Evolutionary conservation across 139 green algal genomes (phyloP).

Genomic region (Spirogloea muscicola): DNA sequence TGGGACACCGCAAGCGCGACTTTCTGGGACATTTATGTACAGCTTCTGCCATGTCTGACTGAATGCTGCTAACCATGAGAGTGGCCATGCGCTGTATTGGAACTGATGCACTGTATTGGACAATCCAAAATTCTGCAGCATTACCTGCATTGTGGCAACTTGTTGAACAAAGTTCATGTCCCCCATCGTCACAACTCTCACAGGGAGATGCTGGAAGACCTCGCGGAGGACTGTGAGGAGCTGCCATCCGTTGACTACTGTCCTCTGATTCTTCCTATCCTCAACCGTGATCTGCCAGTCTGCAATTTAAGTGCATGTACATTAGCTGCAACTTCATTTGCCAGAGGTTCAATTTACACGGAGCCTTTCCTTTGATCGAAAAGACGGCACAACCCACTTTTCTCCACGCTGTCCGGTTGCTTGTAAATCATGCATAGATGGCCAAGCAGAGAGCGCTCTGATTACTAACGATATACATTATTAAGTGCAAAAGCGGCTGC

Average conservation of each 20-base stretch:
- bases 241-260: neutral
- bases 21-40: neutral
- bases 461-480: too few relatives aligned
- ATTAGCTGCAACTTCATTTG: too few relatives aligned
- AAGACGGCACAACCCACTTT: too few relatives aligned
- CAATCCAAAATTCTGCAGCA: neutral
- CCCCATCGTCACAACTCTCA: neutral
- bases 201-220: neutral
- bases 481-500: too few relatives aligned
- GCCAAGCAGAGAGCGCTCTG: too few relatives aligned
- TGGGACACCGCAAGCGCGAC: too few relatives aligned
- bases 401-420: too few relatives aligned
- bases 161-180: too few relatives aligned
- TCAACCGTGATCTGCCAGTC: constrained; percentile 13
- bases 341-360: too few relatives aligned
- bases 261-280: neutral
- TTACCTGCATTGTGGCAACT: constrained; percentile 6
- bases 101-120: neutral
- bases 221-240: neutral
- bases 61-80: neutral
- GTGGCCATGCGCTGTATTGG: neutral
- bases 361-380: too few relatives aligned
- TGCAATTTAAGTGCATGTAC: too few relatives aligned
- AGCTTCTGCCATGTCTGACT: neutral
- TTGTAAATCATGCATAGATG: too few relatives aligned